Evolutionary conservation across 2,329 filamentous ascomycete species (phyloP).

Genomic region (Sarocladiaceae sp.): DNA sequence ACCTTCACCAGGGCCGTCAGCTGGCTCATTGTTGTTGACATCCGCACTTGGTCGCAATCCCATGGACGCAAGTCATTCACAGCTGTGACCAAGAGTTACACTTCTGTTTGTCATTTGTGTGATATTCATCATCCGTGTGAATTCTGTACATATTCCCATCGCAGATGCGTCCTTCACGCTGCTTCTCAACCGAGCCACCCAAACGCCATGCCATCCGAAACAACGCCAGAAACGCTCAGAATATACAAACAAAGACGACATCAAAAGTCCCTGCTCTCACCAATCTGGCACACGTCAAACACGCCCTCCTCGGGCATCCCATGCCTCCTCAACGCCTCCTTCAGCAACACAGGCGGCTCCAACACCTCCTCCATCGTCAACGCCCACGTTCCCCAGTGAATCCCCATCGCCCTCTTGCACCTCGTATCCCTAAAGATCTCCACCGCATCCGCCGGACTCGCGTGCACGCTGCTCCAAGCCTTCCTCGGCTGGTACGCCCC

Average conservation of each 20-base stretch:
- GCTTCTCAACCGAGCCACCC: too few species aligned
- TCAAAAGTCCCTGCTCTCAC: conserved; percentile 73
- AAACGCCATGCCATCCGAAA: background rate
- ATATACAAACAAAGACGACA: background rate
- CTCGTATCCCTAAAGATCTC: conserved; percentile 83
- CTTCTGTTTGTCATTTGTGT: too few species aligned
- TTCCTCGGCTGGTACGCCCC: conserved; percentile 73
- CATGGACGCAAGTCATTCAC: too few species aligned
- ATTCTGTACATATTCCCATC: too few species aligned
- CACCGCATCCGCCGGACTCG: conserved; percentile 79
- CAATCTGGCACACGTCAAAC: conserved; percentile 80
- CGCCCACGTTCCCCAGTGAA: conserved; percentile 92
- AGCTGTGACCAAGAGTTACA: too few species aligned
- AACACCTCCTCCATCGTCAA: conserved; percentile 78
- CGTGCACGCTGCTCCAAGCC: conserved; percentile 76
- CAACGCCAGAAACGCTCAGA: background rate
- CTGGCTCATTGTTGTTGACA: too few species aligned
- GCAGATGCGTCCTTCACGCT: too few species aligned
- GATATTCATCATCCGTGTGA: too few species aligned
- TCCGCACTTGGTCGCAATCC: too few species aligned
- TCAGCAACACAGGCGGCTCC: conserved; percentile 71
- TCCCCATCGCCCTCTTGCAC: conserved; percentile 72
- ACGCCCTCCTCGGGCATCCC: conserved; percentile 63
- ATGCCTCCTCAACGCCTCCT: conserved; percentile 62
- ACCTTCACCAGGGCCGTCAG: too few species aligned